A percentile compares a stretch with the other conserved stretches of the same genome.
Conservation (phyloP, 1,139 yeast genomes). For the Diutina siamensis region DNA sequence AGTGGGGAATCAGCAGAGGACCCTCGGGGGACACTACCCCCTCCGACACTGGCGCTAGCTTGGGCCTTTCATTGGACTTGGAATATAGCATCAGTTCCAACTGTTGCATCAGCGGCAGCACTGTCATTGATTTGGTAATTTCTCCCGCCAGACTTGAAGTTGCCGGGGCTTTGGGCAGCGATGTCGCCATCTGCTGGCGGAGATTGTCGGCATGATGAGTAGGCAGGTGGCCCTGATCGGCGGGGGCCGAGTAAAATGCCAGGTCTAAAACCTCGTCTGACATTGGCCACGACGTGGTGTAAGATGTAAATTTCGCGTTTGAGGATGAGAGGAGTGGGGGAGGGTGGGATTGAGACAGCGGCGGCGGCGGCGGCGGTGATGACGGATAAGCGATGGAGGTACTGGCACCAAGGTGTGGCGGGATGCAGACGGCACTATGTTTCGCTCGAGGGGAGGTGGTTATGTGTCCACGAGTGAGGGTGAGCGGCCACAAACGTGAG, state of each 20-base stretch:
- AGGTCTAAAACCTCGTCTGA: slow-evolving; percentile 4
- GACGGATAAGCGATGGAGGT: no score
- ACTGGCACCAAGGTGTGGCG: no score
- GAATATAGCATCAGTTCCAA: background rate
- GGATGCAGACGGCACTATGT: no score
- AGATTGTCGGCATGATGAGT: background rate
- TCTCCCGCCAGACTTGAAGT: background rate
- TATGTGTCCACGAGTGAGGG: no score
- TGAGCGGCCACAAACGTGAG: no score
- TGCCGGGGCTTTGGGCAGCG: background rate
- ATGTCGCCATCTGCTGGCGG: background rate
- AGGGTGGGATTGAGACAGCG: background rate
- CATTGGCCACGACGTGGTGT: background rate
- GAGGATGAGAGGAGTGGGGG: background rate
- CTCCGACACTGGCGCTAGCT: background rate
- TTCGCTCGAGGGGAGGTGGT: no score
- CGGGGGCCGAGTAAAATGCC: slow-evolving; percentile 3
- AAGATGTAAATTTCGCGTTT: background rate
- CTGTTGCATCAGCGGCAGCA: slow-evolving; percentile 6
- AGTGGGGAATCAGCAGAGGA: background rate
- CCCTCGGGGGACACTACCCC: background rate
- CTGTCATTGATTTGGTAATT: background rate
- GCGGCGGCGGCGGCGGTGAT: background rate
- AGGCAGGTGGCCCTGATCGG: background rate
- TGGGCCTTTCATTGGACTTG: background rate